A percentile compares a stretch with the other conserved stretches of the same genome.
phyloP scores from a whole-genome alignment of 129 eudicot species.

The Lonicera japonica region DNA sequence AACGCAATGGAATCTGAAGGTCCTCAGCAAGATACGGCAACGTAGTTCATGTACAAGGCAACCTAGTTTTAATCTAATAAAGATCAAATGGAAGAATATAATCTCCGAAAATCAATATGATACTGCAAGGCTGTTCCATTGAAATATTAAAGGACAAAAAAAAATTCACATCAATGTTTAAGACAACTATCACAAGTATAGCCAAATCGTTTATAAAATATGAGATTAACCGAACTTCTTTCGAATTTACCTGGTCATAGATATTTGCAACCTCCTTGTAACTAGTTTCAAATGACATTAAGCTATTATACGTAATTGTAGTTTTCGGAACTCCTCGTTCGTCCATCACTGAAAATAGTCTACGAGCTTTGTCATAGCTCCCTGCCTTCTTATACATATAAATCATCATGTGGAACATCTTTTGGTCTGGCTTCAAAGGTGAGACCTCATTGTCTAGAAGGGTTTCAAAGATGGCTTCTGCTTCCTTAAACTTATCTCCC shows the following conservation, averaged over 20 bases:
- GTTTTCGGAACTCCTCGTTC: conserved; percentile 64
- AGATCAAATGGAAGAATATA: too few species aligned
- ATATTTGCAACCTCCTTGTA: conserved; percentile 82
- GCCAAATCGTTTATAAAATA: too few species aligned
- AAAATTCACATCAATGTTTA: too few species aligned
- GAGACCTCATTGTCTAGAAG: conserved; percentile 51
- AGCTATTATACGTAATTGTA: conserved; percentile 85
- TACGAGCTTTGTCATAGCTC: conserved; percentile 74
- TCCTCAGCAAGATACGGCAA: too few species aligned
- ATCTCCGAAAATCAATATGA: too few species aligned
- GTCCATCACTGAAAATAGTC: conserved; percentile 61
- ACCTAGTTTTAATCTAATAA: too few species aligned
- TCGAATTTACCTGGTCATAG: conserved; percentile 70
- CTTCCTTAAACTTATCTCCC: conserved; percentile 83
- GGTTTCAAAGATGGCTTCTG: conserved; percentile 76
- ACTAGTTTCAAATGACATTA: conserved; percentile 78
- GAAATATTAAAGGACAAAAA: too few species aligned
- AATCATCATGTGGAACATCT: conserved; percentile 99
- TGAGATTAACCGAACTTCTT: too few species aligned
- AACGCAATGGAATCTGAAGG: too few species aligned
- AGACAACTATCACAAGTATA: too few species aligned
- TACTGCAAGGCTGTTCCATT: too few species aligned
- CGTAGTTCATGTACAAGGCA: too few species aligned
- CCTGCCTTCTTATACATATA: conserved; percentile 90
- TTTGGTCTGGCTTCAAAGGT: conserved; percentile 70